Conservation (phyloP, 2,329 filamentous ascomycete genomes). For the Colletotrichum sp. region DNA sequence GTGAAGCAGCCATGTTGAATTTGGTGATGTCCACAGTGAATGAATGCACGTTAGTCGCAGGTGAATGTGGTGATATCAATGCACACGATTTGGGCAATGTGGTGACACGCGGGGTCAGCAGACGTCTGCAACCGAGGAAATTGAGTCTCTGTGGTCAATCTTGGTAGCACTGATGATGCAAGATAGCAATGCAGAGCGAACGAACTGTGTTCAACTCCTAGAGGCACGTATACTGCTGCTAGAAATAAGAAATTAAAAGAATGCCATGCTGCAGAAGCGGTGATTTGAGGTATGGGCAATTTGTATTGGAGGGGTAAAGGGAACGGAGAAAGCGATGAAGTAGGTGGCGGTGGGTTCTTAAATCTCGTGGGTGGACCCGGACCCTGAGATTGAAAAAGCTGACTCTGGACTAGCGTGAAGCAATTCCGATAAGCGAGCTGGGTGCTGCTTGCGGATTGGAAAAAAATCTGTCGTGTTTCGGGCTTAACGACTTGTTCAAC, state of each 20-base stretch:
- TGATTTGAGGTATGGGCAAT: neutral
- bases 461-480: neutral
- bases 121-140: neutral
- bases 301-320: neutral
- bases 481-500: neutral
- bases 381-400: neutral
- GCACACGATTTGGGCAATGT: neutral
- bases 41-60: neutral
- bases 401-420: slow-evolving; percentile 12
- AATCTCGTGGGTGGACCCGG: slow-evolving; percentile 3
- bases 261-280: neutral
- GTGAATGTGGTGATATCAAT: neutral
- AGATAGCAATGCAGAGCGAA: neutral
- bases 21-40: neutral
- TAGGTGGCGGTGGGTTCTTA: neutral
- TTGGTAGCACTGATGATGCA: neutral
- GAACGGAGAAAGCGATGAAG: neutral
- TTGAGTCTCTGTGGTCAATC: neutral
- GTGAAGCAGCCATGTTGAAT: neutral
- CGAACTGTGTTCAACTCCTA: neutral
- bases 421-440: slow-evolving; percentile 2
- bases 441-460: neutral
- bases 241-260: neutral
- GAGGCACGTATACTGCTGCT: neutral
- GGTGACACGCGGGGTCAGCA: neutral